Evolutionary conservation across 495 filamentous ascomycete species (phyloP).

Genomic region (Aspergillus sclerotioniger): DNA sequence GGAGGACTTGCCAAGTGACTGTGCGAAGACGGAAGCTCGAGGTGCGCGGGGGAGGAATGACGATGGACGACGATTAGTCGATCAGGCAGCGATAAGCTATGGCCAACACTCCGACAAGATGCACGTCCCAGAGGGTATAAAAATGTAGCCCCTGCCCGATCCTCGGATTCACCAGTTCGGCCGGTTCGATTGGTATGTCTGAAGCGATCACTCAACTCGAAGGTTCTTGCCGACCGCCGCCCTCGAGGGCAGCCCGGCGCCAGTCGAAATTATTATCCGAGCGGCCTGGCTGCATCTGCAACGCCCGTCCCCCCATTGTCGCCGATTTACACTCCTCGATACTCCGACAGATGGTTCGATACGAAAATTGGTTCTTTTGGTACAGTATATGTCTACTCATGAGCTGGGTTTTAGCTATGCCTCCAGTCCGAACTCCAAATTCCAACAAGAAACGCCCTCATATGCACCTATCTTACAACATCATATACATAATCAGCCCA

Average conservation of each 20-base stretch:
- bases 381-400: not conserved
- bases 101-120: slow-evolving; percentile 10
- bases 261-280: slow-evolving; percentile 22
- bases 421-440: not conserved
- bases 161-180: slow-evolving; percentile 1
- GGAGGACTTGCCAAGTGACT: slow-evolving; percentile 21
- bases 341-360: too few relatives aligned
- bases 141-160: slow-evolving; percentile 6
- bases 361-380: too few relatives aligned
- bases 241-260: slow-evolving; percentile 12
- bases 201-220: not conserved
- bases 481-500: not conserved
- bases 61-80: not conserved
- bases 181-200: slow-evolving; percentile 2
- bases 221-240: not conserved
- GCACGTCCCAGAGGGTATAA: not conserved
- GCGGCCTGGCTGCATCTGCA: slow-evolving; percentile 8
- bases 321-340: not conserved
- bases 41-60: slow-evolving; percentile 36
- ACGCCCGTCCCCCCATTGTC: not conserved
- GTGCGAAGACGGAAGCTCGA: slow-evolving; percentile 39
- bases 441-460: not conserved
- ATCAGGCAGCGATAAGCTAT: slow-evolving; percentile 25
- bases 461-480: not conserved
- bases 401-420: not conserved